Percentiles rank a stretch among this genome's conserved stretches.
phyloP scores from a whole-genome alignment of 768 basidiomycete species.

The Melanogaster broomeanus region DNA sequence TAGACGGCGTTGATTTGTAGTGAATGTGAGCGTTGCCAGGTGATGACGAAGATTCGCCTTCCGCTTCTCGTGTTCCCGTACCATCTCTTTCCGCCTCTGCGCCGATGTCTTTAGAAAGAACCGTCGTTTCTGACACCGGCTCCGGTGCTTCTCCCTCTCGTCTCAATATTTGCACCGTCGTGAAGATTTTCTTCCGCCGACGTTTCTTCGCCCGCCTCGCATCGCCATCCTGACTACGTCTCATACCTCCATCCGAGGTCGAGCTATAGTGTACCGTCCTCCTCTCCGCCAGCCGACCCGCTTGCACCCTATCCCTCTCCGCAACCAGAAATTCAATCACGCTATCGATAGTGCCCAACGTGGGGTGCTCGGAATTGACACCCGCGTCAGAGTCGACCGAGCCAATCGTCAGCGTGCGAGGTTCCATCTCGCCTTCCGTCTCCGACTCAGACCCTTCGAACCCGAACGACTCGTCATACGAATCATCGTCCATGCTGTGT shows the following conservation, averaged over 20 bases:
- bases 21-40: conserved; percentile 14
- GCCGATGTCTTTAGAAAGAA: conserved; percentile 22
- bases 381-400: conserved; percentile 23
- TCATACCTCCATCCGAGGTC: conserved; percentile 38
- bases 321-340: conserved; percentile 75
- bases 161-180: conserved; percentile 29
- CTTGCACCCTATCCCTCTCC: conserved; percentile 62
- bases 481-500: neutral
- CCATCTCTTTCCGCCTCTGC: conserved; percentile 31
- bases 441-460: conserved; percentile 30
- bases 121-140: conserved; percentile 23
- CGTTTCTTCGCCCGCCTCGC: conserved; percentile 40
- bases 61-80: conserved; percentile 13
- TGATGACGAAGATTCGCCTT: conserved; percentile 32
- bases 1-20: conserved; percentile 32
- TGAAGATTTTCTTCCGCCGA: conserved; percentile 37
- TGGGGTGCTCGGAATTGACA: conserved; percentile 50
- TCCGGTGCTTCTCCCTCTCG: conserved; percentile 21
- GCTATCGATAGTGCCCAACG: conserved; percentile 71
- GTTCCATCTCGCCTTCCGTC: conserved; percentile 40
- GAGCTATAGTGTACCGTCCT: conserved; percentile 32
- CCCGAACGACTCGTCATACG: conserved; percentile 11
- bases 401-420: conserved; percentile 26
- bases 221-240: conserved; percentile 41
- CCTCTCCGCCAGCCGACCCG: conserved; percentile 34